Evolutionary conservation across 2,329 filamentous ascomycete genomes (phyloP).

Genomic region (Biscogniauxia mediterranea): DNA sequence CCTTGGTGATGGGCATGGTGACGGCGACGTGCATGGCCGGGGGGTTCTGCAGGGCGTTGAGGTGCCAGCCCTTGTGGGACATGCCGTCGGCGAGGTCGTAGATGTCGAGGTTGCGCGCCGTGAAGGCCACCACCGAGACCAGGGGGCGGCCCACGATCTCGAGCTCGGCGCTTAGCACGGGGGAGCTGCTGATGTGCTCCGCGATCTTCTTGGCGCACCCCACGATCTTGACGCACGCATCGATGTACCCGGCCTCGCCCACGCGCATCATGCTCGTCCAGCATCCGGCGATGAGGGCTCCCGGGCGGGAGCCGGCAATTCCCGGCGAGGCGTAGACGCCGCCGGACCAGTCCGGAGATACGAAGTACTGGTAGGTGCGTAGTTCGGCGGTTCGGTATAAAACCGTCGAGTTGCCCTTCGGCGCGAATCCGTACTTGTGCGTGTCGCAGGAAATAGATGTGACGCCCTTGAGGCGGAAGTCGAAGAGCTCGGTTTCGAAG

Average conservation of each 20-base stretch:
- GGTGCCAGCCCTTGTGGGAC: conserved; percentile 83
- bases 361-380: conserved; percentile 92
- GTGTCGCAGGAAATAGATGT: conserved; percentile 96
- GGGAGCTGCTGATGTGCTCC: conserved; percentile 67
- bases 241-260: conserved; percentile 84
- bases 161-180: conserved; percentile 68
- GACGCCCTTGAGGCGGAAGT: conserved; percentile 91
- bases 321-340: conserved; percentile 94
- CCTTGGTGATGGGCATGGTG: conserved; percentile 79
- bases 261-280: conserved; percentile 90
- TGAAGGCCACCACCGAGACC: conserved; percentile 88
- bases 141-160: conserved; percentile 80
- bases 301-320: conserved; percentile 87
- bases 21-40: conserved; percentile 93
- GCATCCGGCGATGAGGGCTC: conserved; percentile 91
- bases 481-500: conserved; percentile 83
- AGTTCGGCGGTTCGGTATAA: conserved; percentile 80
- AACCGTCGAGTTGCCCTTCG: conserved; percentile 92
- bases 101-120: conserved; percentile 78
- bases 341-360: conserved; percentile 90
- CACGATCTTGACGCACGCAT: conserved; percentile 84
- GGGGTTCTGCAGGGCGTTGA: conserved; percentile 90
- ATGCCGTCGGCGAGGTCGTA: conserved; percentile 91
- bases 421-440: conserved; percentile 98
- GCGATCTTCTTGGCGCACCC: conserved; percentile 81